A percentile compares a stretch with the other conserved stretches of the same genome.
Conservation (phyloP, 257 asterid genomes). For the Perilla frutescens region DNA sequence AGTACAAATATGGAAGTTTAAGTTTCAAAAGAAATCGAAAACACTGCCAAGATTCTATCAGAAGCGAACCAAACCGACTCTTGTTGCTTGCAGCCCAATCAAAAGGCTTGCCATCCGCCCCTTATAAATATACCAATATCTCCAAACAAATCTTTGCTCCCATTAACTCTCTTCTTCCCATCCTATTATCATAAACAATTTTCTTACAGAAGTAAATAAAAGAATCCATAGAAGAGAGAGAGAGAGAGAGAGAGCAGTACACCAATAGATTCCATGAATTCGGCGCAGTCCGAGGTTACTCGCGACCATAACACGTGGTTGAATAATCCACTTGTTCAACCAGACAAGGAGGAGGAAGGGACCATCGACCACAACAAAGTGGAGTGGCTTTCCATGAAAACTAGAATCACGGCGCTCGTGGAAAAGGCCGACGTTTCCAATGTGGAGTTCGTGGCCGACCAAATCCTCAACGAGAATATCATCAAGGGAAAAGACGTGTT, state of each 20-base stretch:
- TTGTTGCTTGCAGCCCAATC: slow-evolving; percentile 38
- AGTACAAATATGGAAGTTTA: too few species aligned
- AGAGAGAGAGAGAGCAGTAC: too few species aligned
- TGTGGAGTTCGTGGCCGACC: slow-evolving; percentile 22
- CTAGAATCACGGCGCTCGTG: slow-evolving; percentile 27
- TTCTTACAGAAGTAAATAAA: too few species aligned
- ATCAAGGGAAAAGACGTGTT: slow-evolving; percentile 36
- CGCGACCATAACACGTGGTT: neutral
- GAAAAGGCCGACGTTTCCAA: slow-evolving; percentile 25
- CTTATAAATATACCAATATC: neutral
- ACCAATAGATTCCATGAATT: slow-evolving; percentile 1
- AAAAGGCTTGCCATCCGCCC: neutral
- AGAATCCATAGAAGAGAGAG: too few species aligned
- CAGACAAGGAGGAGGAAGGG: too few species aligned
- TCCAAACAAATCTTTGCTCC: neutral
- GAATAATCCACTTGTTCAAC: too few species aligned
- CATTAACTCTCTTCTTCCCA: neutral
- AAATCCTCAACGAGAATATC: slow-evolving; percentile 28
- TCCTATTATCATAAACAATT: too few species aligned
- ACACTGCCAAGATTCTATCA: neutral
- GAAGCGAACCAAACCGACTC: neutral
- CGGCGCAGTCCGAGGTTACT: neutral
- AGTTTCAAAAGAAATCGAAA: too few species aligned
- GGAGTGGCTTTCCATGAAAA: slow-evolving; percentile 33
- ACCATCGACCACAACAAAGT: neutral